Conservation (phyloP, 352 stramenopile genomes). For the Phytophthora hibernalis region DNA sequence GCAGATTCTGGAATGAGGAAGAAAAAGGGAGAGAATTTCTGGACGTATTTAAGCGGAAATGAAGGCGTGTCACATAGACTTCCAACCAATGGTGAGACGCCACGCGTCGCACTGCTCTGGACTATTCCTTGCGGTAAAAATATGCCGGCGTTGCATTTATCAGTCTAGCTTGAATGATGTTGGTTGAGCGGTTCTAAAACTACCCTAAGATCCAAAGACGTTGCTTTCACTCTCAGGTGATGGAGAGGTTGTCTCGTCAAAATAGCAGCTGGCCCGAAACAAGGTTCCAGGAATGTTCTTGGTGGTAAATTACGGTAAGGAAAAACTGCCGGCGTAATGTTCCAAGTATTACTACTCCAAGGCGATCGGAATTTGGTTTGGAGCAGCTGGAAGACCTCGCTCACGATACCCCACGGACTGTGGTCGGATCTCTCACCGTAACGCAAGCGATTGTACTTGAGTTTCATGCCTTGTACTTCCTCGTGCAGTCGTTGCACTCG, state of each 20-base stretch:
- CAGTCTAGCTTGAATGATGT: neutral
- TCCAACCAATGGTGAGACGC: neutral
- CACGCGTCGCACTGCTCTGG: too few species aligned
- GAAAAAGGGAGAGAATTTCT: neutral
- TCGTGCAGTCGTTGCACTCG: constrained; percentile 14
- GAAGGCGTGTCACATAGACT: neutral
- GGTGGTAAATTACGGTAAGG: constrained; percentile 12
- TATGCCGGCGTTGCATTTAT: neutral
- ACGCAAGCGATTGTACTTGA: constrained; percentile 6
- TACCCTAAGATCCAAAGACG: too few species aligned
- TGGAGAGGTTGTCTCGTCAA: constrained; percentile 9
- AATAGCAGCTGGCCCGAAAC: constrained; percentile 5
- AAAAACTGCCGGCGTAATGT: constrained; percentile 3
- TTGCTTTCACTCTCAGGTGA: too few species aligned
- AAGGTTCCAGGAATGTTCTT: constrained; percentile 13
- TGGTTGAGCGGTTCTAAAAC: too few species aligned
- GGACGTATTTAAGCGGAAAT: constrained; percentile 1
- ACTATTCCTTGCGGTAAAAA: neutral
- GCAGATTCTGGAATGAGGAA: constrained; percentile 7
- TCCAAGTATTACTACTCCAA: constrained; percentile 14
- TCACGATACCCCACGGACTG: constrained; percentile 22
- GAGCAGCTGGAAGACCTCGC: constrained; percentile 14
- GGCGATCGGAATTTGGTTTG: constrained; percentile 18
- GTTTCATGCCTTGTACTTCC: constrained; percentile 12
- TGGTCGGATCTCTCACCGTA: neutral